Evolutionary conservation across 2,329 filamentous ascomycete species (phyloP), one percentile per base, ranked within the genome.

Genomic region (Dryadomyces quercivorus): DNA sequence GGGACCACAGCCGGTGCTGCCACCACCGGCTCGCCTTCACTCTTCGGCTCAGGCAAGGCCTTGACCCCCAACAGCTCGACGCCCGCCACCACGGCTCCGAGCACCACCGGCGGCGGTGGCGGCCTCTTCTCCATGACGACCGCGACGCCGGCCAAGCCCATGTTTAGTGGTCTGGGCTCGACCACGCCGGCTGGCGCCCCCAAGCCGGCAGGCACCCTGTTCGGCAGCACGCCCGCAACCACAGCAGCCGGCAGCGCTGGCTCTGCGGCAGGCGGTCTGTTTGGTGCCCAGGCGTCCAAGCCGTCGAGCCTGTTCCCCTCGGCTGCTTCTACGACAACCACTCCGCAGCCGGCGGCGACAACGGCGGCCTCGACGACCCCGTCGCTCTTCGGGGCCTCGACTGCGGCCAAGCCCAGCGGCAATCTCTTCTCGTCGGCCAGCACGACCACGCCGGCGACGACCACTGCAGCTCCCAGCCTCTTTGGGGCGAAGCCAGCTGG

Each of bases 141-240:
- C 44, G 64, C 68, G 20, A 74, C 71, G 31, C 71, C 72, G 34
- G 69, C 70, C 18, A 78, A 77, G 63, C 70, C 75, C 15, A 58
- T 69, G 52, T 72, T 77, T 53, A 60, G 62, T 34, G 57, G 65
- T 22, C 61, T 76, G 40, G 67, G 69, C 56, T 78, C 76, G 22
- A 78, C 76, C 4, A 79, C 77, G 44, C 75, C 77, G 18, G 75
- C 76, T 36, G 76, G 76, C 44, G 71, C 73, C 12, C 76, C 77
- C 31, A 69, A 70, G 56, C 58, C 61, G 50, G 50, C 55, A 1
- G 20, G 52, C 1, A 44, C 46, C 2, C 50, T 62, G 4, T 42
- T 57, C 60, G 49, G 48, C 26, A 18, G 31, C n/a, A 45, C 43
- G 57, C 16, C 52, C 21, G 46, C 50, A 3, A 46, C 58, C 1